Conservation (phyloP, 495 filamentous ascomycete species). For the Neurospora sp. region DNA sequence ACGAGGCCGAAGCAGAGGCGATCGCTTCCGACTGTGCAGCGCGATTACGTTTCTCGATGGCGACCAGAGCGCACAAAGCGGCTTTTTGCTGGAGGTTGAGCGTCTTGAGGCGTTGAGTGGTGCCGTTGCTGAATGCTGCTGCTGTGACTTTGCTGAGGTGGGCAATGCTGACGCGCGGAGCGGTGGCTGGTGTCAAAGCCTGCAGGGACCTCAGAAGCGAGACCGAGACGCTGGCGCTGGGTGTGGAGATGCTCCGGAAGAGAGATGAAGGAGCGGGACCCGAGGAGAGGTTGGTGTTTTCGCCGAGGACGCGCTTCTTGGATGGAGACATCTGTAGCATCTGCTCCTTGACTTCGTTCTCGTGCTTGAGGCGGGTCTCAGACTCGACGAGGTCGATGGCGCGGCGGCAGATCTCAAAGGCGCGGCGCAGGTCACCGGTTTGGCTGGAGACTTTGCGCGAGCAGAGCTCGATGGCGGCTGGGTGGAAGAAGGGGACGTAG, state of each 20-base stretch:
- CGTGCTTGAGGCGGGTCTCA: conserved; percentile 62
- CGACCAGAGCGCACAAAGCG: conserved; percentile 75
- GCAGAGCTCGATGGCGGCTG: conserved; percentile 83
- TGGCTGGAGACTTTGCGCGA: conserved; percentile 89
- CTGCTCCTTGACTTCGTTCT: conserved; percentile 41
- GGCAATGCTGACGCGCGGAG: conserved; percentile 77
- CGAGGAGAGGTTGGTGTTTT: conserved; percentile 37
- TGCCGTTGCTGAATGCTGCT: conserved; percentile 74
- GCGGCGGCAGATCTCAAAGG: conserved; percentile 85
- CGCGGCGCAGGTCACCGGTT: conserved; percentile 88
- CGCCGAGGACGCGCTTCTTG: conserved; percentile 28
- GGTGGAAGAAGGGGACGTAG: conserved; percentile 81
- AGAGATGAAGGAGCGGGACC: conserved; percentile 25
- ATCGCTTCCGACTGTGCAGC: conserved; percentile 22
- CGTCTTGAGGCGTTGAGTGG: conserved; percentile 67
- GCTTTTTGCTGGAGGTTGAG: conserved; percentile 97
- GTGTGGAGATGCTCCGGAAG: neutral
- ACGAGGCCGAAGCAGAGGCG: conserved; percentile 47
- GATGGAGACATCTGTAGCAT: conserved; percentile 37
- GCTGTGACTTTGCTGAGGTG: conserved; percentile 88
- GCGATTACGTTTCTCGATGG: conserved; percentile 60
- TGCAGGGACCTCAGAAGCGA: conserved; percentile 41
- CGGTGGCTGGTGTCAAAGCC: conserved; percentile 56
- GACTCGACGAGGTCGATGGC: conserved; percentile 82
- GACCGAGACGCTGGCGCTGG: conserved; percentile 12